Base-by-base conservation (phyloP, 345 rosid genomes). In the Aurinia saxatilis region DNA sequence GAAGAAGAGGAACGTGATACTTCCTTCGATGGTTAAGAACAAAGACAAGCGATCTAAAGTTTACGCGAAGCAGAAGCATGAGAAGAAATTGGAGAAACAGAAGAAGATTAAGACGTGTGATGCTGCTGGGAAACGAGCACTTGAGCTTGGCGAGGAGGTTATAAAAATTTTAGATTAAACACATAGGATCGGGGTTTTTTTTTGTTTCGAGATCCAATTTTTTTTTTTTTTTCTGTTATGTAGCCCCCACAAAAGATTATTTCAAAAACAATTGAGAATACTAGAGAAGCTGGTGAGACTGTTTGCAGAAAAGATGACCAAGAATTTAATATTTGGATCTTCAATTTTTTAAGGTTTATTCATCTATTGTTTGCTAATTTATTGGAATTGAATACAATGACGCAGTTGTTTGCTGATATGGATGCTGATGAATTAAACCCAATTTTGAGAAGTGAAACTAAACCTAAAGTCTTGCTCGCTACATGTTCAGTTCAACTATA, bases 111-210 rank as follows among this genome's bases (percentile, higher is more conserved):
- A 80, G 46, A 83, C 83, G n/a, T 91, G 96, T 1, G 95, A 82
- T 4, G 96, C 95, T 9, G 82, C 84, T 14, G 92, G 75, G 67
- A 87, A 90, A 63, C 83, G 65, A 17, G 92, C 99, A 44, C 66
- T 90, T 9, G 95, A 87, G 75, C 96, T 93, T 44, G 99, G 99
- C 10, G 92, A 90, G 55, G 97, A 93, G 95, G 98, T 21, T 91
- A 65, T 16, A 33, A 35, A n/a, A 25, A 2, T 29, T 11, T 33
- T 57, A n/a, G n/a, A n/a, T 1, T 1, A 27, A 16, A 36, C n/a
- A n/a, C n/a, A n/a, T n/a, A n/a, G n/a, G 29, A 0, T 19, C 9
- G 0, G 17, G 2, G 12, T 0, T 6, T 51, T 52, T 14, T 25
- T 14, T 7, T 34, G 17, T 41, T 15, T 41, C 39, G 34, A n/a